Conservation (phyloP, 345 rosid genomes). For the Brassica juncea region DNA sequence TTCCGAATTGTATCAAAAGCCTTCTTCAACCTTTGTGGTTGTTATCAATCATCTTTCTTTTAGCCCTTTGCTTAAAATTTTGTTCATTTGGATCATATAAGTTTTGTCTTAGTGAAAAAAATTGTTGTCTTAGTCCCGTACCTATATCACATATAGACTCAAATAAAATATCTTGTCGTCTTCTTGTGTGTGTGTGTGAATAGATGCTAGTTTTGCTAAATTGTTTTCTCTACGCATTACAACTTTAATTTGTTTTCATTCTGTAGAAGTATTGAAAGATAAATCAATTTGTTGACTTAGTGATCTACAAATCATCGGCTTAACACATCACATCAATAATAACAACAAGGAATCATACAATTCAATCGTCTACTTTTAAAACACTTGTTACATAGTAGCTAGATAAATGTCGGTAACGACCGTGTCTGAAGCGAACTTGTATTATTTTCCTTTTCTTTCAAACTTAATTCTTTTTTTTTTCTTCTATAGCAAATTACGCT, state of each 20-base stretch:
- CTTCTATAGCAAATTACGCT: background rate
- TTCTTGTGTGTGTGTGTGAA: slow-evolving; percentile 12
- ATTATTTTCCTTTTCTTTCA: background rate
- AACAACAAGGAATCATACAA: background rate
- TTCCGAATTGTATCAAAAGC: background rate
- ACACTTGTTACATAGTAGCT: slow-evolving; percentile 1
- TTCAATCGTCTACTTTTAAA: slow-evolving; percentile 14
- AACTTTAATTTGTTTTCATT: background rate
- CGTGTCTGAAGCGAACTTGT: background rate
- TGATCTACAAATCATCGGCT: background rate
- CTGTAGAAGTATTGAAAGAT: background rate
- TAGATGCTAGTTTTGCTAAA: slow-evolving; percentile 3
- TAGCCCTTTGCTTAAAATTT: background rate
- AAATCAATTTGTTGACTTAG: slow-evolving; percentile 17
- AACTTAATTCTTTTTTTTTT: background rate
- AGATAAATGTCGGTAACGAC: slow-evolving; percentile 25
- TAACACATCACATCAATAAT: slow-evolving; percentile 14
- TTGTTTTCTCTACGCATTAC: background rate
- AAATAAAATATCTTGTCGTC: background rate
- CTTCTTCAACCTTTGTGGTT: background rate
- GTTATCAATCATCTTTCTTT: background rate
- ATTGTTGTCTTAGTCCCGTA: too few species aligned
- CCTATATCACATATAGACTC: background rate
- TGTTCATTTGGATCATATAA: background rate
- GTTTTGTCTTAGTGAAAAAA: background rate